Percentiles rank a stretch among this genome's conserved stretches.
phyloP scores from a whole-genome alignment of 176 grass and related monocot species.

The Aegilops sharonensis region DNA sequence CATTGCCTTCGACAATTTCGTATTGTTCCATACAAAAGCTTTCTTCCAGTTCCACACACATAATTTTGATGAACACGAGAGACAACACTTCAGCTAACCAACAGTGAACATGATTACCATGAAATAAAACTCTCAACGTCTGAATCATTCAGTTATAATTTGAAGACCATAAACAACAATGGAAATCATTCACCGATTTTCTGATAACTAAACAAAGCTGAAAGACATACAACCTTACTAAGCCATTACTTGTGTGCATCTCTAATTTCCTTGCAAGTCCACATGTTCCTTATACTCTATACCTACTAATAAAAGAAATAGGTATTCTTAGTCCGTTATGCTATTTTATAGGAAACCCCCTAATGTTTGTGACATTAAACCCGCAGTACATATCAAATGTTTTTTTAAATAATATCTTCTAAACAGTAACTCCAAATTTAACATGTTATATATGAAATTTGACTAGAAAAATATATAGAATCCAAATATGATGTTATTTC shows the following conservation, averaged over 20 bases:
- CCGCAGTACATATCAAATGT: no score
- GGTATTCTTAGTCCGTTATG: no score
- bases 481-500: no score
- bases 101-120: conserved; percentile 21
- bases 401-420: no score
- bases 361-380: no score
- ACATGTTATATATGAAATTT: no score
- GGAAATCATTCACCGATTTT: conserved; percentile 53
- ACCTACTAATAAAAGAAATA: no score
- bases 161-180: conserved; percentile 47
- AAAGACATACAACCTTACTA: conserved; percentile 10
- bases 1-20: not conserved
- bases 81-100: conserved; percentile 32
- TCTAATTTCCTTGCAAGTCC: not conserved
- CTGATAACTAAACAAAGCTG: conserved; percentile 10
- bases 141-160: conserved; percentile 17
- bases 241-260: conserved; percentile 2
- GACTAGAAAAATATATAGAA: no score
- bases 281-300: not conserved
- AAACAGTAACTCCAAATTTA: no score
- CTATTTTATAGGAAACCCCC: no score
- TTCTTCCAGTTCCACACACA: conserved; percentile 33
- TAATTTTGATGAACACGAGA: conserved; percentile 38
- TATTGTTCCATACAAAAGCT: not conserved
- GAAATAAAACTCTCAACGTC: conserved; percentile 42